Conservation (phyloP, 306 rosid genomes). For the Heteromeles arbutifolia region DNA sequence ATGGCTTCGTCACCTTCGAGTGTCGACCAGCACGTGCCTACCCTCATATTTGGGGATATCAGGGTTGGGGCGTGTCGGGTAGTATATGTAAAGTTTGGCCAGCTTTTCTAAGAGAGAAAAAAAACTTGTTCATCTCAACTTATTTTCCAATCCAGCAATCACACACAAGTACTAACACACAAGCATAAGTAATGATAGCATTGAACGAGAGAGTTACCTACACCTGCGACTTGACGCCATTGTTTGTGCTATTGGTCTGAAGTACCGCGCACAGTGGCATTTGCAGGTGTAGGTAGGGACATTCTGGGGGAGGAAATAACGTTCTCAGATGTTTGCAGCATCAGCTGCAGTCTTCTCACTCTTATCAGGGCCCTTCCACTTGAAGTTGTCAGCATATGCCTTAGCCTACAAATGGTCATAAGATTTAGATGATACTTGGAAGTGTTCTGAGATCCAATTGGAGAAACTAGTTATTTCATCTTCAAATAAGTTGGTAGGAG, state of each 20-base stretch:
- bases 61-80: too few species aligned
- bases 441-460: not conserved
- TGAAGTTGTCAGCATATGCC: constrained; percentile 37
- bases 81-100: constrained; percentile 14
- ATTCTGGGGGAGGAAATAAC: not conserved
- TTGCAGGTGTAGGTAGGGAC: not conserved
- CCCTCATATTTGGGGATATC: too few species aligned
- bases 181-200: not conserved
- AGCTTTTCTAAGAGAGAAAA: not conserved
- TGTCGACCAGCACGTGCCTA: too few species aligned
- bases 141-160: not conserved
- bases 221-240: not conserved
- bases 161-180: too few species aligned
- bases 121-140: not conserved
- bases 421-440: not conserved
- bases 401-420: constrained; percentile 14
- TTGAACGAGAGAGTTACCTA: not conserved
- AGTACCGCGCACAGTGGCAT: not conserved
- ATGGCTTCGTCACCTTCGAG: too few species aligned
- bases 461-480: not conserved
- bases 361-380: constrained; percentile 28
- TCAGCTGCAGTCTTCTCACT: not conserved
- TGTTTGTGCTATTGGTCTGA: not conserved
- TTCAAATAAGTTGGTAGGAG: not conserved
- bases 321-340: not conserved